These are phyloP conservation scores for Kazachstania viticola DNA, from an alignment of 805 yeast genomes.

Conservation along the genomic window DNA sequence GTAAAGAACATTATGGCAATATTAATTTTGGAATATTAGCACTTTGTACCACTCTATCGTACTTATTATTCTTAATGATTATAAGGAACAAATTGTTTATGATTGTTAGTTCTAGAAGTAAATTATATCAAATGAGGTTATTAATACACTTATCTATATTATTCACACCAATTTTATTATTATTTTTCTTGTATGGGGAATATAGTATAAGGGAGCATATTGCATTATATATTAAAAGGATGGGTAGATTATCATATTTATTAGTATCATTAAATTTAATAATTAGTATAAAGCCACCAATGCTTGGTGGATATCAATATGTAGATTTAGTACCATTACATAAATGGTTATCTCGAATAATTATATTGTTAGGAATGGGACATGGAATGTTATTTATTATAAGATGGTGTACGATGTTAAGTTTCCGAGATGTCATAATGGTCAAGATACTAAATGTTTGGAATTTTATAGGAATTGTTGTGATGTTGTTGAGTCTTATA, in stretches of 20 bases:
- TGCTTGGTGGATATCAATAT: constrained; percentile 33
- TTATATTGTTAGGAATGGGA: constrained; percentile 32
- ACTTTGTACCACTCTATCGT: too few relatives aligned
- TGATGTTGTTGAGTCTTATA: constrained; percentile 26
- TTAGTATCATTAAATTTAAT: constrained; percentile 47
- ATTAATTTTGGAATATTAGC: too few relatives aligned
- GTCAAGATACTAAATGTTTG: constrained; percentile 17
- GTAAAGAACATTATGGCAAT: too few relatives aligned
- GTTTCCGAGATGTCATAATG: too few relatives aligned
- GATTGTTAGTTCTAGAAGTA: constrained; percentile 14
- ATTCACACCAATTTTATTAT: constrained; percentile 24
- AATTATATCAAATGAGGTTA: constrained; percentile 29
- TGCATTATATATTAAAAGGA: constrained; percentile 34
- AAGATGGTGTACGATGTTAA: constrained; percentile 44
- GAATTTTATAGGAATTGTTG: constrained; percentile 45
- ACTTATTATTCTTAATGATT: too few relatives aligned
- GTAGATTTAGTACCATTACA: constrained; percentile 46
- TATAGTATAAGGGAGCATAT: constrained; percentile 20
- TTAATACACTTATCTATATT: constrained; percentile 27
- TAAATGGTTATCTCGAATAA: constrained; percentile 59
- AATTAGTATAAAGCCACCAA: constrained; percentile 46
- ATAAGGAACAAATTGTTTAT: too few relatives aligned
- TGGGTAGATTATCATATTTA: constrained; percentile 51
- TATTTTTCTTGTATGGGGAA: constrained; percentile 22
- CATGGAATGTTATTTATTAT: constrained; percentile 45